Evolutionary conservation across 148 eudicot genomes (phyloP).

Genomic region (Fagopyrum tataricum): DNA sequence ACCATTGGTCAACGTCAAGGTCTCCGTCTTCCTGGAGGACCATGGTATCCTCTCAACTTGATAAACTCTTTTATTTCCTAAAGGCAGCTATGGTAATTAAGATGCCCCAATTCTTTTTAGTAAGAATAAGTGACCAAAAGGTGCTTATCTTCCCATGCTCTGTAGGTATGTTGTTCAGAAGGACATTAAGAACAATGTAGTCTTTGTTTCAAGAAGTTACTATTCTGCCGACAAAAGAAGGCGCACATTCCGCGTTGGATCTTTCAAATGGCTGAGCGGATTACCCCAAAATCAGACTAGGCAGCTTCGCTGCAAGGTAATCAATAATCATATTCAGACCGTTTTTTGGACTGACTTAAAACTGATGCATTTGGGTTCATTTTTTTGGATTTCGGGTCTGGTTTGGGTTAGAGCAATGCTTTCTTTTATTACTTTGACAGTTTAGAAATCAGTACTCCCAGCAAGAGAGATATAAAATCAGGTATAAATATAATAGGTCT

Average conservation of each 20-base stretch:
- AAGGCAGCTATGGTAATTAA: background rate
- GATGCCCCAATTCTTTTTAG: background rate
- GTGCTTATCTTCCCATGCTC: conserved; percentile 7
- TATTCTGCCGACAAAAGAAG: conserved; percentile 86
- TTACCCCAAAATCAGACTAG: conserved; percentile 29
- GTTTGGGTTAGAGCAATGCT: too few relatives aligned
- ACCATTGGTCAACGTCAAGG: conserved; percentile 99
- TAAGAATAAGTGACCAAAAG: background rate
- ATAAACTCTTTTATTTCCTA: background rate
- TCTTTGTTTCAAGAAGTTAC: conserved; percentile 85
- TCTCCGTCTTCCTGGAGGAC: conserved; percentile 90
- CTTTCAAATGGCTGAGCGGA: conserved; percentile 77
- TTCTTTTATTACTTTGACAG: too few relatives aligned
- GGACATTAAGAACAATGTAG: conserved; percentile 82
- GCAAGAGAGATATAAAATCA: too few relatives aligned
- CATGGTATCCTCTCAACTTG: conserved; percentile 48
- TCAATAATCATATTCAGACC: conserved; percentile 22
- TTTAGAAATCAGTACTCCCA: too few relatives aligned
- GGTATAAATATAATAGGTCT: too few relatives aligned
- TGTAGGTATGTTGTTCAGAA: conserved; percentile 94
- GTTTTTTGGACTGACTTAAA: too few relatives aligned
- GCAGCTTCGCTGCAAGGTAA: conserved; percentile 84
- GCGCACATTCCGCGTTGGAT: conserved; percentile 83
- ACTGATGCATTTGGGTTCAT: too few relatives aligned
- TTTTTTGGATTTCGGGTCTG: too few relatives aligned